Base-by-base conservation (phyloP, 2,329 filamentous ascomycete species). In the Alternaria solani region DNA sequence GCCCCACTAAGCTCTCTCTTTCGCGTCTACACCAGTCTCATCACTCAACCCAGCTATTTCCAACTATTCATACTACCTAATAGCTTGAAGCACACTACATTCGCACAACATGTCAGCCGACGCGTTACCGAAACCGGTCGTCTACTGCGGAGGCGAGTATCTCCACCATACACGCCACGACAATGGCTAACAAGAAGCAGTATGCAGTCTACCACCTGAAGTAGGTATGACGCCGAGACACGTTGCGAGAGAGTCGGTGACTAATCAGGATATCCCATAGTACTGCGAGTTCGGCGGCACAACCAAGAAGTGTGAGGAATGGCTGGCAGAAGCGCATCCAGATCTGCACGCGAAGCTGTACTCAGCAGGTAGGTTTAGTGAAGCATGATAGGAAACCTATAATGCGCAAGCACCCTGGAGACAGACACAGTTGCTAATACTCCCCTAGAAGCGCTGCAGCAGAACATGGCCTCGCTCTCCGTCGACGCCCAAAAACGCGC, bases 251-350 rank as follows among this genome's bases (percentile, higher is more conserved):
- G 16, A 47, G 18, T 28, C 41, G 5, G 42, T 30, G 3, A 23
- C 65, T 74, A 42, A 75, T 42, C 16, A 6, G 9, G n/a, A 23
- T 28, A 8, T 14, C 7, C 36, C 14, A 9, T 82, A 98, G 95
- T 99, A 97, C 83, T 99, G 95, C 84, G 95, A 99, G 82, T 98
- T 97, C 81, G 95, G 95, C 75, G 94, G 94, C 67, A 98, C 94
- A 39, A 90, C 91, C 25, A 97, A 93, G 82, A 99, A 97, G 83
- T 99, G 95, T 83, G 91, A 94, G 80, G 94, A 98, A 79, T 99
- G 95, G 95, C 88, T 99, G 20, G 83, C 92, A 74, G 87, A 89
- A 66, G 86, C 88, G 67, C 86, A 97, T 71, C 87, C 89, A 3
- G 84, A 86, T 47, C 82, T 97, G 78, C 96, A 96, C 80, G 80